Conservation (phyloP, 345 rosid species). For the Salix dunnii region DNA sequence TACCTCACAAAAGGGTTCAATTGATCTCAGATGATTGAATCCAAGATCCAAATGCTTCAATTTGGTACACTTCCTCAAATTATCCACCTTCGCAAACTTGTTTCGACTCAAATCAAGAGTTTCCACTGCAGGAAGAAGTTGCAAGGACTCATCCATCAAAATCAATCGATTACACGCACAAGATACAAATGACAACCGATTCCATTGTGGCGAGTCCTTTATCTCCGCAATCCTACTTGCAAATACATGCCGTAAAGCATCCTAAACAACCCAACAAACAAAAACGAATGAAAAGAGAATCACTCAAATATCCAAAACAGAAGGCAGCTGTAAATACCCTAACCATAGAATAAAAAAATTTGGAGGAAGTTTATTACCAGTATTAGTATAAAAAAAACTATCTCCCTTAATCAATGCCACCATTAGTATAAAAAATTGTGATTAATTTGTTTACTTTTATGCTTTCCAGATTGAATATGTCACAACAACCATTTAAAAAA, state of each 20-base stretch:
- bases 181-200: conserved; percentile 74
- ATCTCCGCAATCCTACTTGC: conserved; percentile 91
- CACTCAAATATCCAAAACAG: not conserved
- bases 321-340: not conserved
- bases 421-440: not conserved
- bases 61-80: conserved; percentile 71
- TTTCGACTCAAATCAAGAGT: conserved; percentile 96
- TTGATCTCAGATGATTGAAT: conserved; percentile 74
- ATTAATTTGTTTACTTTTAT: not conserved
- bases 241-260: conserved; percentile 89
- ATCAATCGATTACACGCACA: conserved; percentile 80
- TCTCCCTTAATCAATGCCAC: not conserved
- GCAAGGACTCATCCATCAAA: conserved; percentile 96
- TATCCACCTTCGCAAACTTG: conserved; percentile 85
- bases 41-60: conserved; percentile 94
- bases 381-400: not conserved
- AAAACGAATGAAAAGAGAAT: not conserved
- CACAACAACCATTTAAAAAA: not conserved
- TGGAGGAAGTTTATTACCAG: not conserved
- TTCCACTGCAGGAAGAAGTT: conserved; percentile 92
- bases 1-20: conserved; percentile 76
- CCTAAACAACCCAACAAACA: conserved; percentile 37
- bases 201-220: conserved; percentile 84
- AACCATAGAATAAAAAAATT: not conserved
- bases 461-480: not conserved